Evolutionary conservation across 768 basidiomycete species (phyloP), one percentile per base, ranked within the genome.

Genomic region (Leccinellum rugosiceps): DNA sequence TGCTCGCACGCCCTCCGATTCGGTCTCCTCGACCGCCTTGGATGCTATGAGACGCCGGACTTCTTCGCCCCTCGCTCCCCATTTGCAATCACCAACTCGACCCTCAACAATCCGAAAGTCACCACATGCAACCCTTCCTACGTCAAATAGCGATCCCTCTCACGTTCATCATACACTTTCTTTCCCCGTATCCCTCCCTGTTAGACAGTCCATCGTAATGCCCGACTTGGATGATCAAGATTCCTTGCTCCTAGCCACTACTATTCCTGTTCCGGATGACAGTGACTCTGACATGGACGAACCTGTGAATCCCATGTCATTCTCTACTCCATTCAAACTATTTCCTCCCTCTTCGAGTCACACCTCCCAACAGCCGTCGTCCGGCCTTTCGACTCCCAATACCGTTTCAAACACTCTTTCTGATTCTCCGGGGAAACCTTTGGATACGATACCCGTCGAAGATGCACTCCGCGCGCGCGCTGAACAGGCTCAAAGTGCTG

Each of bases 401-500:
- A 74, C 71, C 2, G 74, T 80, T 21, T 86, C 86, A 4, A 86
- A 86, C 67, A 77, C 86, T 2, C 70, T 86, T 38, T 88, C 87
- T 0, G 82, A 81, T 25, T 83, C 84, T 3, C 61, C 74, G 52
- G 60, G 69, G 55, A 75, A 80, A 61, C 76, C 78, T 61, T 69
- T 80, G 62, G 51, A 76, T 75, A 14, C 38, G 47, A 77, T 84
- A 13, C 81, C 82, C 19, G 76, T 94, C 4, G 94, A 95, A 66
- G 94, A 96, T 67, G 92, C 87, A 30, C 72, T 96, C 63, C 82
- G 87, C 45, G 91, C 91, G 3, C 83, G 91, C 52, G 94, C 95
- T 2, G 90, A 91, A 63, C 95, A 97, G 68, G 95, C 95, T 0
- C 92, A 94, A 69, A 94, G 92, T 67, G 91, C 94, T 8, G 95